phyloP scores from a whole-genome alignment of 2,329 filamentous ascomycete genomes.

The Aspergillus fumigatiaffinis region DNA sequence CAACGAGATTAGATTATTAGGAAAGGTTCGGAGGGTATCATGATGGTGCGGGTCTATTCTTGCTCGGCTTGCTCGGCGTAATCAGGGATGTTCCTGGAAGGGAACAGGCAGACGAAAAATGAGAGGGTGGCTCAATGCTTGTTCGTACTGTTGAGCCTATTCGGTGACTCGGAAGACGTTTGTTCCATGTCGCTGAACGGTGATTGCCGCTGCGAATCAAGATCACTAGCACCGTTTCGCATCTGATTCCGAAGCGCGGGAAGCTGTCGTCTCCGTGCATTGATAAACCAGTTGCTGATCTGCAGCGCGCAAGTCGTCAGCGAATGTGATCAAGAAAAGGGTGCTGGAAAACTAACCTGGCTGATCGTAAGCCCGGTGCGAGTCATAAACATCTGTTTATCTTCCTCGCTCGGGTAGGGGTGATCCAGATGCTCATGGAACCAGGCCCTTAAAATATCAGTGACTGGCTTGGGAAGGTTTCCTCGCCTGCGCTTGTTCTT shows the following conservation, averaged over 20 bases:
- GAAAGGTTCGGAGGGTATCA: slow-evolving; percentile 26
- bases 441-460: slow-evolving; percentile 76
- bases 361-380: slow-evolving; percentile 75
- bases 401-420: slow-evolving; percentile 82
- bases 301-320: slow-evolving; percentile 18
- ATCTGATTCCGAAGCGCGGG: slow-evolving; percentile 45
- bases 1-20: slow-evolving; percentile 6
- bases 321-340: not conserved
- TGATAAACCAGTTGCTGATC: slow-evolving; percentile 55
- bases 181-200: slow-evolving; percentile 35
- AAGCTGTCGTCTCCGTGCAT: slow-evolving; percentile 46
- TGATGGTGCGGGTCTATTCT: slow-evolving; percentile 20
- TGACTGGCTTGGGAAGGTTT: slow-evolving; percentile 87
- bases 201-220: slow-evolving; percentile 30
- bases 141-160: not conserved
- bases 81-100: slow-evolving; percentile 10
- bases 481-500: slow-evolving; percentile 61
- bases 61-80: slow-evolving; percentile 15
- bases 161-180: slow-evolving; percentile 18
- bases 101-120: slow-evolving; percentile 11
- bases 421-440: slow-evolving; percentile 73
- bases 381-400: slow-evolving; percentile 76
- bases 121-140: slow-evolving; percentile 19
- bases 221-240: slow-evolving; percentile 30
- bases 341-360: slow-evolving; percentile 34